Conservation (phyloP, 179 eudicot species). For the Gypsophila paniculata region DNA sequence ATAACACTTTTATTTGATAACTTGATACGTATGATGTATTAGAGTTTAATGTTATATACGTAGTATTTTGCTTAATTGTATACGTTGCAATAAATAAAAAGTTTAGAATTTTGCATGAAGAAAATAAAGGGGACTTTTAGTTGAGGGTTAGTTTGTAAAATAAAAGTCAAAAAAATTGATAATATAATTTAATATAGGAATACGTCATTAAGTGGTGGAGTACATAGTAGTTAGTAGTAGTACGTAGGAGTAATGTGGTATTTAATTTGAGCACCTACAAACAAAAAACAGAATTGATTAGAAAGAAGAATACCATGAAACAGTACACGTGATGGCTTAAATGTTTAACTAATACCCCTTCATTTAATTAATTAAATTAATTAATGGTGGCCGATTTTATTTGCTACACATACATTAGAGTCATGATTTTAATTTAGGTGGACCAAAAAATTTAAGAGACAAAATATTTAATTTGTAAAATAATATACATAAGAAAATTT, state of each 20-base stretch:
- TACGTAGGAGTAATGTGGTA: neutral
- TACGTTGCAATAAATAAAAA: slow-evolving; percentile 22
- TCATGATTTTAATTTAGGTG: no score
- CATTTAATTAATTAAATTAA: slow-evolving; percentile 12
- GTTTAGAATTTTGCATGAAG: slow-evolving; percentile 25
- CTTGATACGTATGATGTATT: no score
- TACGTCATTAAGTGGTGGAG: neutral
- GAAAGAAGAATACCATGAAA: slow-evolving; percentile 18
- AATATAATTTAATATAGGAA: no score
- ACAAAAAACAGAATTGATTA: slow-evolving; percentile 8
- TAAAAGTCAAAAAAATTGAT: no score
- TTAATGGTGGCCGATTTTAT: slow-evolving; percentile 12
- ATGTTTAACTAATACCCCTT: slow-evolving; percentile 33
- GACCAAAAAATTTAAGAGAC: no score
- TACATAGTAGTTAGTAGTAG: slow-evolving; percentile 6
- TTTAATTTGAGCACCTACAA: slow-evolving; percentile 17
- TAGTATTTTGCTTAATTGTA: neutral
- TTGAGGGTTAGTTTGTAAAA: no score
- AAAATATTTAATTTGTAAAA: no score
- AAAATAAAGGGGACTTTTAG: slow-evolving; percentile 23
- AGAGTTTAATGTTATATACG: no score
- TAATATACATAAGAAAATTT: no score
- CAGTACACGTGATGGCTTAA: slow-evolving; percentile 36
- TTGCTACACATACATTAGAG: slow-evolving; percentile 17
- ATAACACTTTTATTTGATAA: no score